These are phyloP conservation scores for Colletotrichum chrysophilum DNA, from an alignment of 2,329 filamentous ascomycete species.

Conservation along the genomic window DNA sequence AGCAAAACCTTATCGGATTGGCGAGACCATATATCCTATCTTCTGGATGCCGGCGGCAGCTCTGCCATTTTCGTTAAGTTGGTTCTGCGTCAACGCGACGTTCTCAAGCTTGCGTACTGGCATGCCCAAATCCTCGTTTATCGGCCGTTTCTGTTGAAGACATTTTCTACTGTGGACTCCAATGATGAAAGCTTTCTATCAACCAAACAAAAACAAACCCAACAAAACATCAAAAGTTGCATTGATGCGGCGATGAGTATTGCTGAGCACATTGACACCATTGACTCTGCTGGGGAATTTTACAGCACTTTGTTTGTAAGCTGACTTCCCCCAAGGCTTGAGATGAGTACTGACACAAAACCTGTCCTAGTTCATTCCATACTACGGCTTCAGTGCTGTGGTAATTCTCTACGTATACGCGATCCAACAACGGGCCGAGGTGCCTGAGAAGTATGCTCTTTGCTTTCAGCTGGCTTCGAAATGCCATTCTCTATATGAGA, in stretches of 20 bases:
- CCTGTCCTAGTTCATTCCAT: constrained; percentile 35
- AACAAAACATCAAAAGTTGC: constrained; percentile 30
- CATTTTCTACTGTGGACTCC: constrained; percentile 24
- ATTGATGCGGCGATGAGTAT: constrained; percentile 43
- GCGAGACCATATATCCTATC: constrained; percentile 35
- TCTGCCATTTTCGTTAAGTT: constrained; percentile 35
- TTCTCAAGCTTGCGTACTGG: constrained; percentile 46
- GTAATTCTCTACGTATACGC: constrained; percentile 49
- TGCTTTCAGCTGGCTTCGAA: constrained; percentile 40
- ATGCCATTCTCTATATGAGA: constrained; percentile 43
- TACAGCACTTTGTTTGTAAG: constrained; percentile 46
- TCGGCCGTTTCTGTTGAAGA: constrained; percentile 39
- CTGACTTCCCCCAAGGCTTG: neutral
- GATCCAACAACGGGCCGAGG: constrained; percentile 38
- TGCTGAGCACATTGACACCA: constrained; percentile 40
- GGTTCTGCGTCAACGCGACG: constrained; percentile 40
- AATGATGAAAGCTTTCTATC: fast-evolving
- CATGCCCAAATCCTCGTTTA: constrained; percentile 44
- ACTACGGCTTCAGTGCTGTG: constrained; percentile 49
- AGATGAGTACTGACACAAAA: too few species aligned
- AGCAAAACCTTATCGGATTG: constrained; percentile 36
- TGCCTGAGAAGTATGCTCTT: constrained; percentile 27
- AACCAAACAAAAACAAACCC: constrained; percentile 12
- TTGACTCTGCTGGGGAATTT: constrained; percentile 37
- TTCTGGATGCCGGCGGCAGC: constrained; percentile 42